Evolutionary conservation across 352 stramenopile species (phyloP).

Genomic region (Globisporangium polare): DNA sequence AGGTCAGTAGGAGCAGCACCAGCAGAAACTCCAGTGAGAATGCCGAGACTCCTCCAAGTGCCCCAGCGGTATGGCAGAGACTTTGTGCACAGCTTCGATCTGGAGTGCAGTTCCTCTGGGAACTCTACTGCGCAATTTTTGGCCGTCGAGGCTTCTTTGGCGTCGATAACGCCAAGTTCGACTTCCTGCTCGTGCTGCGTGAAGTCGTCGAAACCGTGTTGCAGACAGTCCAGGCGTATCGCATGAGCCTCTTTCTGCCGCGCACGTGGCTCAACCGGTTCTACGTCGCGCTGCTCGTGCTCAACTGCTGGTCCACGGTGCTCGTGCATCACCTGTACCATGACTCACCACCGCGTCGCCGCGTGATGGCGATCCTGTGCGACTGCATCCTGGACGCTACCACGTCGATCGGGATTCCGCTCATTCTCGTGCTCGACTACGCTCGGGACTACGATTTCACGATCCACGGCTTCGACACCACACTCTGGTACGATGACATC

Average conservation of each 20-base stretch:
- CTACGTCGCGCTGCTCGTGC: slow-evolving; percentile 2
- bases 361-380: slow-evolving; percentile 2
- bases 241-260: background rate
- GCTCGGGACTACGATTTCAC: background rate
- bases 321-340: slow-evolving; percentile 1
- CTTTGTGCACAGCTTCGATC: no score
- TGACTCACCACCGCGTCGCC: background rate
- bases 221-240: background rate
- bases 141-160: background rate
- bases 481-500: background rate
- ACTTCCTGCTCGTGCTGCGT: background rate
- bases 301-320: slow-evolving; percentile 6
- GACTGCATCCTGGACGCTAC: slow-evolving; percentile 3
- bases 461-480: background rate
- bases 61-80: no score
- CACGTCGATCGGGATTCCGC: background rate
- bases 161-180: background rate
- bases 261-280: slow-evolving; percentile 2
- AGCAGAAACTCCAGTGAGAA: no score
- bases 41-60: no score
- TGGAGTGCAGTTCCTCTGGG: no score
- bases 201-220: background rate
- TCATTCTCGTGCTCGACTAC: slow-evolving; percentile 1
- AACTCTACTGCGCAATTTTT: background rate
- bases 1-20: no score